Conservation (phyloP, 2,329 filamentous ascomycete genomes). For the Botrytis galanthina region DNA sequence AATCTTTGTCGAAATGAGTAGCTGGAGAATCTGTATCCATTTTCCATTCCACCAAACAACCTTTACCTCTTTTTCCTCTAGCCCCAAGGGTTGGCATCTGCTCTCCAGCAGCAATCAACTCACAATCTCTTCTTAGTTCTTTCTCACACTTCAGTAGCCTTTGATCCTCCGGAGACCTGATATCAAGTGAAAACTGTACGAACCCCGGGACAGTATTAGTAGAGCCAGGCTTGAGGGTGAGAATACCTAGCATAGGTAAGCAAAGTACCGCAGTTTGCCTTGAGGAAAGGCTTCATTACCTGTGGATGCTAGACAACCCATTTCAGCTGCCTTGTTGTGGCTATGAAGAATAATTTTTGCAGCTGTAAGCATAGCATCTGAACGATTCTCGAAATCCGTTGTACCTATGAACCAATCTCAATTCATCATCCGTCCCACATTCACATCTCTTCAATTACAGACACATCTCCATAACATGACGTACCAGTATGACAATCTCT, state of each 20-base stretch:
- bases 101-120: conserved; percentile 55
- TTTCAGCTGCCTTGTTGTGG: conserved; percentile 58
- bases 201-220: conserved; percentile 72
- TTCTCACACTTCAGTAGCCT: conserved; percentile 57
- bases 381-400: conserved; percentile 63
- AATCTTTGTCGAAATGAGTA: conserved; percentile 64
- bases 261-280: neutral
- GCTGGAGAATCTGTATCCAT: conserved; percentile 62
- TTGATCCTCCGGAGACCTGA: conserved; percentile 57
- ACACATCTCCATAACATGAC: neutral
- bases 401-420: conserved; percentile 45
- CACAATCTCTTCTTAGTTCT: conserved; percentile 57
- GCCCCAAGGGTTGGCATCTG: conserved; percentile 48
- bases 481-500: conserved; percentile 65
- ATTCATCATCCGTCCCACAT: neutral
- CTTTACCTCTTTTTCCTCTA: conserved; percentile 46
- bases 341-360: conserved; percentile 65
- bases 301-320: conserved; percentile 60
- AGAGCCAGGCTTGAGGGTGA: conserved; percentile 63
- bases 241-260: conserved; percentile 50
- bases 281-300: neutral
- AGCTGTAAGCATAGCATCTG: conserved; percentile 67
- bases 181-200: conserved; percentile 67
- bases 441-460: neutral
- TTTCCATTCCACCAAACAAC: conserved; percentile 55